Evolutionary conservation across 352 stramenopile species (phyloP).

Genomic region (Globisporangium paroecandrum): DNA sequence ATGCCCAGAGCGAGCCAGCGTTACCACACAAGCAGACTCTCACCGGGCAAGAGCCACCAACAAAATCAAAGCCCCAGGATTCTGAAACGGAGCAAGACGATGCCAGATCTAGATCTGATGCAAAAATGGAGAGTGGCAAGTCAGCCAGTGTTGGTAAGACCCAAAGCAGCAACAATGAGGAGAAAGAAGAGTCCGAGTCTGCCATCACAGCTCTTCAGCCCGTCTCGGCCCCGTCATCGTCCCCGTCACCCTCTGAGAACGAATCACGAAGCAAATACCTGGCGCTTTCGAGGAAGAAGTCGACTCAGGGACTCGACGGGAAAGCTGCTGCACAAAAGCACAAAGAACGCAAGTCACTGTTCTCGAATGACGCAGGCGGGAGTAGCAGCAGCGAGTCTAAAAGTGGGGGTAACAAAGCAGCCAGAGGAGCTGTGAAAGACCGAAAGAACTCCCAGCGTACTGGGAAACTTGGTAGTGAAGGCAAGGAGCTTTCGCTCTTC

Average conservation of each 20-base stretch:
- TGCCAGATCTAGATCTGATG: background rate
- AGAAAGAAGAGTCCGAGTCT: background rate
- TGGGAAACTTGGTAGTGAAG: background rate
- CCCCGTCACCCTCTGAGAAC: slow-evolving; percentile 8
- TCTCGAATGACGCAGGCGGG: background rate
- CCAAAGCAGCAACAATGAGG: background rate
- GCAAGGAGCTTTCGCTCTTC: slow-evolving; percentile 10
- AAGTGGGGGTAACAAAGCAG: background rate
- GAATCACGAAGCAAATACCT: slow-evolving; percentile 12
- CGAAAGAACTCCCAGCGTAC: background rate
- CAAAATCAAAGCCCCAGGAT: background rate
- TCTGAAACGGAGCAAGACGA: background rate
- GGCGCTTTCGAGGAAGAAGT: slow-evolving; percentile 9
- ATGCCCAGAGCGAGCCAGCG: slow-evolving; percentile 16
- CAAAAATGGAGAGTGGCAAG: background rate
- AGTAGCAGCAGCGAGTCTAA: background rate
- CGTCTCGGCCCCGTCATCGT: background rate
- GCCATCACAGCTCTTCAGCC: background rate
- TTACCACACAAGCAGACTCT: background rate
- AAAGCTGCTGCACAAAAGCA: background rate
- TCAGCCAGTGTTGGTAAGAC: background rate
- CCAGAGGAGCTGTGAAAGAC: background rate
- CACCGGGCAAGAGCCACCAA: background rate
- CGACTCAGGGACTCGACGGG: background rate
- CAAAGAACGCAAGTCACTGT: background rate